These are phyloP conservation scores for Claviceps quebecensis DNA, from an alignment of 2,329 filamentous ascomycete species.

Conservation along the genomic window DNA sequence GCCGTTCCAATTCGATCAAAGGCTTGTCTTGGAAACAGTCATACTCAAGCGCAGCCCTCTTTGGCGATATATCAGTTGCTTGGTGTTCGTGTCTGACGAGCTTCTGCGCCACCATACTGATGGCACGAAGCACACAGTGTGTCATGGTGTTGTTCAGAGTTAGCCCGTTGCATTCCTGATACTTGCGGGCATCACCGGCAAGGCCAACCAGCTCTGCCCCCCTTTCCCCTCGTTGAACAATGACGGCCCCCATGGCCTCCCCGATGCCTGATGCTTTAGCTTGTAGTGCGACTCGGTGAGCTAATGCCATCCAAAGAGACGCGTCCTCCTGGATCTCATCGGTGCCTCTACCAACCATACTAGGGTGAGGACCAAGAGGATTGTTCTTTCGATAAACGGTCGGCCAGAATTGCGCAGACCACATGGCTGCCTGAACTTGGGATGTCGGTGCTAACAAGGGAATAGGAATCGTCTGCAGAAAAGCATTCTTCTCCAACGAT, in stretches of 20 bases:
- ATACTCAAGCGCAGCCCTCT: slow-evolving; percentile 32
- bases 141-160: slow-evolving; percentile 58
- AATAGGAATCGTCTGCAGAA: slow-evolving; percentile 51
- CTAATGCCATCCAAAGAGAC: slow-evolving; percentile 53
- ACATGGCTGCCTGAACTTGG: slow-evolving; percentile 57
- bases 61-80: slow-evolving; percentile 20
- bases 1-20: slow-evolving; percentile 50
- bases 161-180: slow-evolving; percentile 33
- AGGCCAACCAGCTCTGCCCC: slow-evolving; percentile 51
- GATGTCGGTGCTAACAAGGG: slow-evolving; percentile 64
- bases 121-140: slow-evolving; percentile 63
- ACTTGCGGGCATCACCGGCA: slow-evolving; percentile 64
- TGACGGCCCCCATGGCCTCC: slow-evolving; percentile 58
- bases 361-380: slow-evolving; percentile 70
- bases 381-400: slow-evolving; percentile 79
- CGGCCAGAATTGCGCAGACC: slow-evolving; percentile 70
- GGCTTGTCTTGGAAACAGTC: slow-evolving; percentile 56
- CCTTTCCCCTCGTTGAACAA: slow-evolving; percentile 49
- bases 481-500: slow-evolving; percentile 36
- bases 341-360: slow-evolving; percentile 55
- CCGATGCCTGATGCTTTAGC: slow-evolving; percentile 45
- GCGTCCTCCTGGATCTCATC: slow-evolving; percentile 53
- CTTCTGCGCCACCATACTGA: slow-evolving; percentile 68
- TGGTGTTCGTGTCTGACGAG: slow-evolving; percentile 41
- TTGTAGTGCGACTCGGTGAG: slow-evolving; percentile 47